These are phyloP conservation scores for Colletotrichum phormii DNA, from an alignment of 2,329 filamentous ascomycete species.

Conservation along the genomic window DNA sequence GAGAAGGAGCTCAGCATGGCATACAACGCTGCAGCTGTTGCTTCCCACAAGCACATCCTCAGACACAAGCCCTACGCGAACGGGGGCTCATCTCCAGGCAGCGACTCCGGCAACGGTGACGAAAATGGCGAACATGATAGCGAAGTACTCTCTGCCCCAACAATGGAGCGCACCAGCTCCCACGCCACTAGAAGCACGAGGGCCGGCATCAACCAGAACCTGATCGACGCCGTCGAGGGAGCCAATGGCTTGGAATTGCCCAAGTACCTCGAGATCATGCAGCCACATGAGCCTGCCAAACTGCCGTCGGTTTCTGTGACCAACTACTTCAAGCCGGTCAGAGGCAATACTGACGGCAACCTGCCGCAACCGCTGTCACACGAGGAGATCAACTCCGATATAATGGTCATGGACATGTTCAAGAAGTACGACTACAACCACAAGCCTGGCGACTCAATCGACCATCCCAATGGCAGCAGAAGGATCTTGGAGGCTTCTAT, in stretches of 20 bases:
- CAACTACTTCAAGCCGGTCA: conserved; percentile 69
- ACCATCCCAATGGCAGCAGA: conserved; percentile 63
- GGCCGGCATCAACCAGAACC: conserved; percentile 64
- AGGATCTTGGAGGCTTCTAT: conserved; percentile 68
- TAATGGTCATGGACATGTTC: conserved; percentile 69
- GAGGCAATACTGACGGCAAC: conserved; percentile 66
- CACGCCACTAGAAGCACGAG: conserved; percentile 74
- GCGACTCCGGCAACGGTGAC: conserved; percentile 64
- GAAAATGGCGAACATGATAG: conserved; percentile 62
- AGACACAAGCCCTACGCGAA: conserved; percentile 65
- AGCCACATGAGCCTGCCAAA: conserved; percentile 66
- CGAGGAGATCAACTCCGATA: conserved; percentile 66
- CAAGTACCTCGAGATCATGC: conserved; percentile 67
- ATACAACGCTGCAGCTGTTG: conserved; percentile 72
- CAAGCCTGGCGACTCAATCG: conserved; percentile 67
- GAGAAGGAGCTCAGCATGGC: conserved; percentile 76
- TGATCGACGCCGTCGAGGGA: conserved; percentile 70
- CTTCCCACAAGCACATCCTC: conserved; percentile 71
- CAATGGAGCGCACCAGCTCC: conserved; percentile 73
- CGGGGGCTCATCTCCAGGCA: conserved; percentile 65
- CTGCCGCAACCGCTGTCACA: conserved; percentile 62
- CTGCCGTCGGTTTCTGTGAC: conserved; percentile 68
- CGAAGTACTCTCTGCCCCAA: conserved; percentile 61
- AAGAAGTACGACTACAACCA: conserved; percentile 66
- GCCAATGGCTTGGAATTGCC: conserved; percentile 70